These are phyloP conservation scores for Dendrobium chrysotoxum DNA, from an alignment of 106 monocot genomes.

Conservation along the genomic window DNA sequence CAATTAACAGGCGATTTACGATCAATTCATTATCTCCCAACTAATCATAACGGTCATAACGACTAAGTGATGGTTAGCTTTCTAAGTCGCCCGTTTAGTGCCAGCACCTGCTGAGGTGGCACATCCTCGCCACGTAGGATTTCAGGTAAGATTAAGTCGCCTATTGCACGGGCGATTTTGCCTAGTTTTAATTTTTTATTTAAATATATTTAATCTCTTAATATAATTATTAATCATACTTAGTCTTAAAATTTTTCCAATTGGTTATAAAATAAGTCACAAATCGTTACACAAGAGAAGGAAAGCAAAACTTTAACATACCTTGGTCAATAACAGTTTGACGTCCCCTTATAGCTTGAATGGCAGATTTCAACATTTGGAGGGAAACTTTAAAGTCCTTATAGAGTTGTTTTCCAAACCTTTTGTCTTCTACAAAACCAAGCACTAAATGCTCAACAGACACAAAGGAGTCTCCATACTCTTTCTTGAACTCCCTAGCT, in stretches of 20 bases:
- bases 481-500: constrained; percentile 83
- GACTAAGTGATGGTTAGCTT: no score
- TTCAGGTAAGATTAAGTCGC: no score
- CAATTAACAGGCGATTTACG: no score
- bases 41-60: no score
- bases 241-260: neutral
- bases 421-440: constrained; percentile 67
- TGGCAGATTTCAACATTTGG: constrained; percentile 41
- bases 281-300: neutral
- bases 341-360: constrained; percentile 74
- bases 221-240: neutral
- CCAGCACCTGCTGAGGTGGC: no score
- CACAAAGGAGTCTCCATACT: constrained; percentile 89
- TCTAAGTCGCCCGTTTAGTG: no score
- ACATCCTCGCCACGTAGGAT: no score
- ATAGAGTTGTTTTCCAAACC: constrained; percentile 88
- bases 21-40: no score
- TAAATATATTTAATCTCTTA: no score
- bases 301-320: constrained; percentile 11
- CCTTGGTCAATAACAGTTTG: constrained; percentile 97
- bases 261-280: neutral
- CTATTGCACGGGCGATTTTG: no score
- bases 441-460: constrained; percentile 95
- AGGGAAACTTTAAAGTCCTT: constrained; percentile 85
- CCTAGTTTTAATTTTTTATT: no score